phyloP scores from a whole-genome alignment of 495 filamentous ascomycete species.

The Mytilinidion resinicola region DNA sequence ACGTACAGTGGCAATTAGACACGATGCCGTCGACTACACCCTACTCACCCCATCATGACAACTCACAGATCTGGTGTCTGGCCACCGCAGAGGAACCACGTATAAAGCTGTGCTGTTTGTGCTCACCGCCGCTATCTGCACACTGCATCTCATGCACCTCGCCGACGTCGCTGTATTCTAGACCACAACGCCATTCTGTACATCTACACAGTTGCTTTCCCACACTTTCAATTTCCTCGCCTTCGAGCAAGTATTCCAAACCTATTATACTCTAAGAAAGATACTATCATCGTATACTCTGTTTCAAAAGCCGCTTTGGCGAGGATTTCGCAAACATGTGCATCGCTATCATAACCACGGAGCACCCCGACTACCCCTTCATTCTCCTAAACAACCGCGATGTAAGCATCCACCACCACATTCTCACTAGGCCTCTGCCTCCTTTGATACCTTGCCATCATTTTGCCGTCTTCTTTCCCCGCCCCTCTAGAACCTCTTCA shows the following conservation, averaged over 20 bases:
- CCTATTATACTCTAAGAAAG: not conserved
- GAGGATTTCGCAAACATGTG: conserved; percentile 58
- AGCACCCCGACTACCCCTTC: conserved; percentile 82
- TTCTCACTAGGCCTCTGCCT: not conserved
- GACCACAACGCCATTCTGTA: not conserved
- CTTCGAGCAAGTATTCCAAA: not conserved
- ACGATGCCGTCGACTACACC: conserved; percentile 1
- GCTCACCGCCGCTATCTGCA: conserved; percentile 15
- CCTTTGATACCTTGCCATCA: not conserved
- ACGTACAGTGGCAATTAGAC: not conserved
- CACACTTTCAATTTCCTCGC: not conserved
- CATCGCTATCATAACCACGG: conserved; percentile 82
- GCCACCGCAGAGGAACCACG: conserved; percentile 18
- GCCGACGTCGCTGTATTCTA: not conserved
- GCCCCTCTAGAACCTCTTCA: too few relatives aligned
- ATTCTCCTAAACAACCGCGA: conserved; percentile 92
- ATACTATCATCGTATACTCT: not conserved
- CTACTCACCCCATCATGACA: conserved; percentile 16
- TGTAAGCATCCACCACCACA: conserved; percentile 42
- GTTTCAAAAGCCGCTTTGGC: not conserved
- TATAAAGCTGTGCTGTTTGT: conserved; percentile 21
- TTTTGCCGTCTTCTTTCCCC: too few relatives aligned
- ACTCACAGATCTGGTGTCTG: conserved; percentile 3
- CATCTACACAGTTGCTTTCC: not conserved
- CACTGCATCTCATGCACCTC: conserved; percentile 2